Percentiles rank a stretch among this genome's conserved stretches.
These are phyloP conservation scores for Nidularia sp. DNA, from an alignment of 768 basidiomycete genomes.

Conservation along the genomic window DNA sequence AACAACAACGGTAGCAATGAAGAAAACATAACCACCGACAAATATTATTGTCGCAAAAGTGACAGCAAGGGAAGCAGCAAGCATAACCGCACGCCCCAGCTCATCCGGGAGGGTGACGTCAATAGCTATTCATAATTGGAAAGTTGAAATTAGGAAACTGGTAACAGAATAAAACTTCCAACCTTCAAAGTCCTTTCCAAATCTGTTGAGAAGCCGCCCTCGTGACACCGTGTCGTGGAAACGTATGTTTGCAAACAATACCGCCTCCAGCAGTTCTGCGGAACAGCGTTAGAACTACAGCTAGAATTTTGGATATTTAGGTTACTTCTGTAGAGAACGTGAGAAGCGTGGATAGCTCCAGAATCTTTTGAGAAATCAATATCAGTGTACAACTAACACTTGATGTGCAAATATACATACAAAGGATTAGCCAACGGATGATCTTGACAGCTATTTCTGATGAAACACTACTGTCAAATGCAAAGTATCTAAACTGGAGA, in stretches of 20 bases:
- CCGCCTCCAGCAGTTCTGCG: slow-evolving; percentile 53
- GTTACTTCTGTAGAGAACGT: slow-evolving; percentile 58
- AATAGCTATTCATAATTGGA: not conserved
- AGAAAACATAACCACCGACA: not conserved
- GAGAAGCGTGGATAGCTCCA: slow-evolving; percentile 74
- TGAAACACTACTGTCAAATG: not conserved
- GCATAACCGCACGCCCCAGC: not conserved
- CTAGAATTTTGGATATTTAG: not conserved
- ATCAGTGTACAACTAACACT: not conserved
- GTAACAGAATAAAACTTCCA: too few relatives aligned
- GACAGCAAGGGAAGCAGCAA: not conserved
- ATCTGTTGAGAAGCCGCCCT: slow-evolving; percentile 78
- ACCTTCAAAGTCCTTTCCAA: slow-evolving; percentile 65
- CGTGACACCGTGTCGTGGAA: slow-evolving; percentile 92
- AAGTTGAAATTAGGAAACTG: not conserved
- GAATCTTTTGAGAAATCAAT: not conserved
- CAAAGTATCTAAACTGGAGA: not conserved
- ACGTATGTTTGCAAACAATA: slow-evolving; percentile 84
- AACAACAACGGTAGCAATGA: not conserved
- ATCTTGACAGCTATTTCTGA: slow-evolving; percentile 23
- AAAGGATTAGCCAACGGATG: slow-evolving; percentile 62
- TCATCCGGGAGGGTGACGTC: not conserved
- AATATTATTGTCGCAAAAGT: not conserved
- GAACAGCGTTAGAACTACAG: not conserved
- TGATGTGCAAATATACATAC: slow-evolving; percentile 23